Conservation (phyloP, 83 land plant genomes). For the Picea mariana region DNA sequence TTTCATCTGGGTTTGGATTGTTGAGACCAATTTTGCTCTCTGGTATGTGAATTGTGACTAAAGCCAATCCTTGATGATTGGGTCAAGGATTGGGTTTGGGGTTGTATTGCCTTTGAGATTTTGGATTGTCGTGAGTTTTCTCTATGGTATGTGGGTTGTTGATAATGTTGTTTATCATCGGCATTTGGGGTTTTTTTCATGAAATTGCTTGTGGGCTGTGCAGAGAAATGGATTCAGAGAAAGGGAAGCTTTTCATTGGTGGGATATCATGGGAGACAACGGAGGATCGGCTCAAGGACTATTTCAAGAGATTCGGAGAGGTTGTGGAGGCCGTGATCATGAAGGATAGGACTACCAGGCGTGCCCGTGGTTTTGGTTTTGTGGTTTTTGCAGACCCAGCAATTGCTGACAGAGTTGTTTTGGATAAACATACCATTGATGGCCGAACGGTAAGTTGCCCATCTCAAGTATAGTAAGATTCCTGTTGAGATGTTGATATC, state of each 20-base stretch:
- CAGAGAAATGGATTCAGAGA: constrained; percentile 43
- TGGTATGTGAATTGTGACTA: too few relatives aligned
- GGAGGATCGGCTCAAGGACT: constrained; percentile 53
- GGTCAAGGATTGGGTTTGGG: too few relatives aligned
- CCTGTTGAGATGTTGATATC: not conserved
- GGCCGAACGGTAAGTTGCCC: constrained; percentile 42
- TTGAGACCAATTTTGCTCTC: too few relatives aligned
- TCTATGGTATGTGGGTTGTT: too few relatives aligned
- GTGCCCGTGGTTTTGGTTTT: constrained; percentile 68
- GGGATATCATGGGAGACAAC: constrained; percentile 67
- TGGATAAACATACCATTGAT: constrained; percentile 56
- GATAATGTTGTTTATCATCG: too few relatives aligned
- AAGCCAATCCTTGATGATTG: too few relatives aligned
- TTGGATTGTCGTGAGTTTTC: too few relatives aligned
- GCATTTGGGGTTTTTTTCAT: too few relatives aligned
- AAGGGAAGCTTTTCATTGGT: constrained; percentile 57
- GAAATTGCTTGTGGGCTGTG: not conserved
- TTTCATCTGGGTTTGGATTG: too few relatives aligned
- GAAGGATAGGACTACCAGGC: constrained; percentile 58
- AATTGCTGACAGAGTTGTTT: constrained; percentile 56
- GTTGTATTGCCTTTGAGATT: too few relatives aligned
- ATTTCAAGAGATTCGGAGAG: constrained; percentile 45
- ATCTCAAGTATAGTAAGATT: not conserved
- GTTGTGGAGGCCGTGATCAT: constrained; percentile 64
- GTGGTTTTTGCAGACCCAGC: constrained; percentile 51